These are phyloP conservation scores for Pichia terricola DNA, from an alignment of 1,139 yeast species.

Conservation along the genomic window DNA sequence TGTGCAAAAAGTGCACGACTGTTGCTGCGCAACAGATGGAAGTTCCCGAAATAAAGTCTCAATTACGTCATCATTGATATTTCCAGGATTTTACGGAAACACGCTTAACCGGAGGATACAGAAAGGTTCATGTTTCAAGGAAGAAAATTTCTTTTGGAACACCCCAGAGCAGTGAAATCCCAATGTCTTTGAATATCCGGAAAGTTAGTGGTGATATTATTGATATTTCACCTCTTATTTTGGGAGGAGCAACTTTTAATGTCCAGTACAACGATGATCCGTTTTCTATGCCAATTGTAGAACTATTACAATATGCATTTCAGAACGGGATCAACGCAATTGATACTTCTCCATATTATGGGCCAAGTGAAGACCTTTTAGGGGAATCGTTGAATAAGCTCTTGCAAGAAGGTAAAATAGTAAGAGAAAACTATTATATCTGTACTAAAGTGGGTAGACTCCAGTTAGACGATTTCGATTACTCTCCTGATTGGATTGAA, in stretches of 20 bases:
- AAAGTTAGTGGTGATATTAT: conserved; percentile 16
- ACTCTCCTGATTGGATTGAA: conserved; percentile 50
- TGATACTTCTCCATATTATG: conserved; percentile 91
- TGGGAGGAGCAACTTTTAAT: conserved; percentile 86
- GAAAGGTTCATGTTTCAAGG: too few species aligned
- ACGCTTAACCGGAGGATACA: too few species aligned
- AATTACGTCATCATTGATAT: too few species aligned
- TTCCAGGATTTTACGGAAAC: too few species aligned
- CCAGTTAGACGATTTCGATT: conserved; percentile 61
- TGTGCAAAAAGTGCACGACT: too few species aligned
- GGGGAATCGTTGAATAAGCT: conserved; percentile 54
- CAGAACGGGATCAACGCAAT: conserved; percentile 62
- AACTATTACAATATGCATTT: conserved; percentile 53
- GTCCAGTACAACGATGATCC: conserved; percentile 69
- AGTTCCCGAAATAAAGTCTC: too few species aligned
- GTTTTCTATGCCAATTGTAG: conserved; percentile 42
- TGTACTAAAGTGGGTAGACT: conserved; percentile 87
- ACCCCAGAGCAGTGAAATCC: too few species aligned
- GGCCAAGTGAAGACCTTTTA: conserved; percentile 69
- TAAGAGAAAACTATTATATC: conserved; percentile 57
- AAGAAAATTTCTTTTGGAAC: too few species aligned
- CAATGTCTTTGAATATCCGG: conserved; percentile 5
- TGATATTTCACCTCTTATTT: conserved; percentile 48
- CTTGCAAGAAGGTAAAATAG: conserved; percentile 29
- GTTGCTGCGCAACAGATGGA: too few species aligned